These are phyloP conservation scores for Microbotryum scabiosae DNA, from an alignment of 1,284 basidiomycete species.

Conservation along the genomic window DNA sequence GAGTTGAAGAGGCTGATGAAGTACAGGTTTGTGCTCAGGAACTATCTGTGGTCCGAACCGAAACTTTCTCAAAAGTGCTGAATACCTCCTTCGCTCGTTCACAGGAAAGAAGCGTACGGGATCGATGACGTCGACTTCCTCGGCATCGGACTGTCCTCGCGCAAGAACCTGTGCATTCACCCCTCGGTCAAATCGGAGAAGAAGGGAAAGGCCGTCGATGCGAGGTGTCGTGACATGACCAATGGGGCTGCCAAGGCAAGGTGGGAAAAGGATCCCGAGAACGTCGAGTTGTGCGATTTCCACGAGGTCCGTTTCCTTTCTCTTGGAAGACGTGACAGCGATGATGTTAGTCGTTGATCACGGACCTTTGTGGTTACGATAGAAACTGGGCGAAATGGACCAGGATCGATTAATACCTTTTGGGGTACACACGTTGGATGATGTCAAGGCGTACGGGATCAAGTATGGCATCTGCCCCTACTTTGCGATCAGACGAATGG, in stretches of 20 bases:
- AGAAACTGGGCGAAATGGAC: conserved; percentile 70
- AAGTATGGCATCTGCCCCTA: conserved; percentile 88
- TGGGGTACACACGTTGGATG: conserved; percentile 91
- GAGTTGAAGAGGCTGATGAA: conserved; percentile 92
- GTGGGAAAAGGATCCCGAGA: conserved; percentile 78
- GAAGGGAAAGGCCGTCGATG: conserved; percentile 95
- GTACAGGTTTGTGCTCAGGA: conserved; percentile 51
- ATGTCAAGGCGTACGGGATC: conserved; percentile 79
- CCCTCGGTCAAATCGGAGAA: conserved; percentile 83
- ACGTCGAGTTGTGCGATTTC: conserved; percentile 85
- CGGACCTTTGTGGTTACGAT: not conserved
- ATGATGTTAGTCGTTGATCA: not conserved
- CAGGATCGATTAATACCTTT: conserved; percentile 74
- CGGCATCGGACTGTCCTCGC: conserved; percentile 85
- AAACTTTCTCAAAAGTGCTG: not conserved
- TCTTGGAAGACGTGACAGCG: not conserved
- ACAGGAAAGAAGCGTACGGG: conserved; percentile 51
- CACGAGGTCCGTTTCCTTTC: conserved; percentile 65
- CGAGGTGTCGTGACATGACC: conserved; percentile 90
- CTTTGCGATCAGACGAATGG: conserved; percentile 94
- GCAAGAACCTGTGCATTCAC: conserved; percentile 95
- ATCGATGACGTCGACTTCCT: conserved; percentile 75
- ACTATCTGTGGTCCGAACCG: no score
- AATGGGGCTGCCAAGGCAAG: conserved; percentile 76
- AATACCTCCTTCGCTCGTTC: conserved; percentile 16